These are phyloP conservation scores for Heliosperma pusillum DNA, from an alignment of 148 eudicot genomes.

Conservation along the genomic window DNA sequence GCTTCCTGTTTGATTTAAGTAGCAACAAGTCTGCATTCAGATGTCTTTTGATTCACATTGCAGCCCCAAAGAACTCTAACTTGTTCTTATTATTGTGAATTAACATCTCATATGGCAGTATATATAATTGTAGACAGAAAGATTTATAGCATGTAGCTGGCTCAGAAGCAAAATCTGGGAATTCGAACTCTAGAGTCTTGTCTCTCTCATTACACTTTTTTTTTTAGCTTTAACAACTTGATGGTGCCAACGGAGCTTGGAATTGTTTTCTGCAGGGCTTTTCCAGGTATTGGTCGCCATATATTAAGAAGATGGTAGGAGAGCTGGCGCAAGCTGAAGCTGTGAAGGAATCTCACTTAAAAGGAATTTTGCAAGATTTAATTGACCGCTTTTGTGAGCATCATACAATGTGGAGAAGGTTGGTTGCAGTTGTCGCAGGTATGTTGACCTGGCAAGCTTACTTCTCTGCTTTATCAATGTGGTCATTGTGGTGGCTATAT, in stretches of 20 bases:
- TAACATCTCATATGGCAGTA: background rate
- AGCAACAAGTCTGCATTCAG: background rate
- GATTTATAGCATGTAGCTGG: background rate
- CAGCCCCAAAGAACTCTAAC: background rate
- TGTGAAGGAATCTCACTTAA: slow-evolving; percentile 79
- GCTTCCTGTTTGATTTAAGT: slow-evolving; percentile 8
- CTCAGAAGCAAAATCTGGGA: background rate
- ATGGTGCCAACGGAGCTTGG: background rate
- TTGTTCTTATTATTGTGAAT: background rate
- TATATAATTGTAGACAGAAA: background rate
- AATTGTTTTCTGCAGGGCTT: slow-evolving; percentile 56
- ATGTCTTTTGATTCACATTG: background rate
- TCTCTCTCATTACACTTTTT: background rate
- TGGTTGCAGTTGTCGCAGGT: slow-evolving; percentile 87
- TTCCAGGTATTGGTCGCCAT: slow-evolving; percentile 84
- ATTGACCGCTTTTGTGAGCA: slow-evolving; percentile 80
- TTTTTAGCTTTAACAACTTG: background rate
- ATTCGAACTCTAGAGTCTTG: background rate
- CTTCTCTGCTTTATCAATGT: slow-evolving; percentile 4
- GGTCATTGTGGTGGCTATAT: background rate
- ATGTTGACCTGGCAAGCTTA: slow-evolving; percentile 13
- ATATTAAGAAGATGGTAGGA: slow-evolving; percentile 54
- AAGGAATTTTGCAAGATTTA: slow-evolving; percentile 74
- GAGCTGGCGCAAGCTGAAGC: slow-evolving; percentile 77
- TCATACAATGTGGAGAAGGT: slow-evolving; percentile 76